These are phyloP conservation scores for Paramecium sexaurelia DNA, from an alignment of 73 alveolate species.

Conservation along the genomic window DNA sequence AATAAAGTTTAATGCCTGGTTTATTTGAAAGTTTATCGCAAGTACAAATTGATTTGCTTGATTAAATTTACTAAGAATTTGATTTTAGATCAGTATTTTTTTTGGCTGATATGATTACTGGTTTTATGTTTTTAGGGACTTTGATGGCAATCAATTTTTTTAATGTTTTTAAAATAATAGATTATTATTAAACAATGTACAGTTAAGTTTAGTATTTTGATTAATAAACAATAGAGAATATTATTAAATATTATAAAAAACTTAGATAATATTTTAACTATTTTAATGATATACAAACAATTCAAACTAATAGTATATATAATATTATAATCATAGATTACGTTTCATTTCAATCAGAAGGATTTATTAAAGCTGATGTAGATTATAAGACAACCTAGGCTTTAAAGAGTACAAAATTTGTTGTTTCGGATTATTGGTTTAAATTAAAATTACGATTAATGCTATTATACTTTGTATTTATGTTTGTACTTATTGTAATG, in stretches of 20 bases:
- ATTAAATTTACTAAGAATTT: not conserved
- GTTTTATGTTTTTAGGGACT: not conserved
- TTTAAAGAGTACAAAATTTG: not conserved
- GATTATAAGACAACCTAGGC: not conserved
- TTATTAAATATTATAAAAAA: not conserved
- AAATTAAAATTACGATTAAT: not conserved
- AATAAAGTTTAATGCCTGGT: not conserved
- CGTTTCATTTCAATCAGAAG: slow-evolving; percentile 33
- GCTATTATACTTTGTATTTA: not conserved
- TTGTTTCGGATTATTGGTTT: not conserved
- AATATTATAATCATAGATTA: not conserved
- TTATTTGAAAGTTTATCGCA: not conserved
- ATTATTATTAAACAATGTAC: not conserved
- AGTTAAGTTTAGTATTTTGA: not conserved
- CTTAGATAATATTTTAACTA: not conserved
- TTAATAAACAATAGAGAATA: not conserved
- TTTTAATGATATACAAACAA: not conserved
- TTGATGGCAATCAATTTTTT: not conserved
- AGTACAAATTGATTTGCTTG: not conserved
- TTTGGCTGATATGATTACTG: not conserved
- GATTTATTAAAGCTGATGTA: not conserved
- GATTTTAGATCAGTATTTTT: not conserved
- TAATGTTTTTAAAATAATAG: slow-evolving; percentile 2
- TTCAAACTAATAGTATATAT: not conserved
- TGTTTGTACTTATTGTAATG: not conserved